These are phyloP conservation scores for Leccinum subgranulosum DNA, from an alignment of 768 basidiomycete genomes.

Conservation along the genomic window DNA sequence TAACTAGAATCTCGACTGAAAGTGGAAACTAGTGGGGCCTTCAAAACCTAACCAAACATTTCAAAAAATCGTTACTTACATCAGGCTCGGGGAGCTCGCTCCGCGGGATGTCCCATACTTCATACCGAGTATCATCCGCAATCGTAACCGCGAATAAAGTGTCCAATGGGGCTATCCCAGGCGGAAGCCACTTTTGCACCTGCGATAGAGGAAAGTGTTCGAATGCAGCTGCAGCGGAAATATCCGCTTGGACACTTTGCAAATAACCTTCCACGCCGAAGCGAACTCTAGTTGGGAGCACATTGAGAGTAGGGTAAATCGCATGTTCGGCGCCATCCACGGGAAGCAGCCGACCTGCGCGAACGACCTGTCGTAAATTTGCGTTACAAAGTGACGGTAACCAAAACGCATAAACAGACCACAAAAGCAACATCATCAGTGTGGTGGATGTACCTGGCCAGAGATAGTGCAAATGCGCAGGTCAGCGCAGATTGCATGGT, in stretches of 20 bases:
- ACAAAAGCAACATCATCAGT: slow-evolving; percentile 31
- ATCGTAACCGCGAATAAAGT: slow-evolving; percentile 30
- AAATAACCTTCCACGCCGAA: slow-evolving; percentile 14
- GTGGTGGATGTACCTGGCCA: slow-evolving; percentile 21
- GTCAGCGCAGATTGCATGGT: slow-evolving; percentile 33
- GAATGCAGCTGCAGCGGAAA: slow-evolving; percentile 26
- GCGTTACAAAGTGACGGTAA: neutral
- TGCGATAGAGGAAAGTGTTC: slow-evolving; percentile 31
- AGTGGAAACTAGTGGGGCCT: slow-evolving; percentile 17
- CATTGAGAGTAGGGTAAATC: slow-evolving; percentile 26
- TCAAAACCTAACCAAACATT: neutral
- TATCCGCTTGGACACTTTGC: slow-evolving; percentile 24
- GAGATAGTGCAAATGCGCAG: slow-evolving; percentile 26
- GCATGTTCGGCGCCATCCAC: slow-evolving; percentile 23
- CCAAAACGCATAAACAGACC: slow-evolving; percentile 18
- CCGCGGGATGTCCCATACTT: slow-evolving; percentile 23
- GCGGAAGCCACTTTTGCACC: slow-evolving; percentile 31
- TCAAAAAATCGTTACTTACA: slow-evolving; percentile 14
- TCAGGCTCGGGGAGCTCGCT: slow-evolving; percentile 33
- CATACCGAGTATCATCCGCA: slow-evolving; percentile 19
- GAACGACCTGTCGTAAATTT: slow-evolving; percentile 23
- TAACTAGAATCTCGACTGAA: slow-evolving; percentile 25
- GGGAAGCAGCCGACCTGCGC: slow-evolving; percentile 29
- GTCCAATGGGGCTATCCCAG: slow-evolving; percentile 25
- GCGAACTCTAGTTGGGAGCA: slow-evolving; percentile 27